These are phyloP conservation scores for Neonectria sp. DNA, from an alignment of 2,329 filamentous ascomycete genomes.

Conservation along the genomic window DNA sequence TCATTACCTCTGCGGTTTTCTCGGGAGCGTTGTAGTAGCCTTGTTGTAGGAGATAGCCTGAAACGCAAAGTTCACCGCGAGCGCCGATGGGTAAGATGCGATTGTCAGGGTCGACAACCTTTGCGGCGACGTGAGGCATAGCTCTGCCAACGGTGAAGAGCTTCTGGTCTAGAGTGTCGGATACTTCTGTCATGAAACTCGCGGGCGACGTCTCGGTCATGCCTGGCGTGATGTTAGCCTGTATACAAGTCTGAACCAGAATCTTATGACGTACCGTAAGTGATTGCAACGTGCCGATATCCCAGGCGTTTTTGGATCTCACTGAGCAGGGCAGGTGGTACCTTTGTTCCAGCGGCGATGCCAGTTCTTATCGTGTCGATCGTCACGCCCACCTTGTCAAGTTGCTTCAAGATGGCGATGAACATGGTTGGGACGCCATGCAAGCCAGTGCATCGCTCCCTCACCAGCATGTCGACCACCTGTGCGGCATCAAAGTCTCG, in stretches of 20 bases:
- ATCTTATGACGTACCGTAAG: too few relatives aligned
- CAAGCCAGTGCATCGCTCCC: slow-evolving; percentile 61
- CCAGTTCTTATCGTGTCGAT: too few relatives aligned
- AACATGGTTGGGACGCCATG: slow-evolving; percentile 78
- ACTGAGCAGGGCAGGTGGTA: too few relatives aligned
- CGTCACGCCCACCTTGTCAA: too few relatives aligned
- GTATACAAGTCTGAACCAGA: too few relatives aligned
- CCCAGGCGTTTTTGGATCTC: background rate
- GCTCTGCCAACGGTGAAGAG: slow-evolving; percentile 24
- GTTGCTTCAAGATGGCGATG: slow-evolving; percentile 65
- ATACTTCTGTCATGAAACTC: slow-evolving; percentile 22
- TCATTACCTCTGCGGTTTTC: slow-evolving; percentile 23
- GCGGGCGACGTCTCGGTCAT: slow-evolving; percentile 32
- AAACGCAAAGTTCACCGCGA: slow-evolving; percentile 20
- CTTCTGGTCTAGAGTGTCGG: slow-evolving; percentile 16
- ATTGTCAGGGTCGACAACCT: slow-evolving; percentile 21
- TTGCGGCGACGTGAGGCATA: slow-evolving; percentile 23
- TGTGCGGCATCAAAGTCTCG: slow-evolving; percentile 72
- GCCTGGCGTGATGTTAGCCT: slow-evolving; percentile 14
- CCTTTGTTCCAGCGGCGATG: too few relatives aligned
- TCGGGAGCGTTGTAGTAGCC: slow-evolving; percentile 15
- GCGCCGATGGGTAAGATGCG: slow-evolving; percentile 6
- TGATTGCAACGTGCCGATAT: background rate
- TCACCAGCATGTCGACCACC: slow-evolving; percentile 61
- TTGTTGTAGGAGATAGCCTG: slow-evolving; percentile 24